A percentile compares a stretch with the other conserved stretches of the same genome.
These are phyloP conservation scores for Malbranchea cinnamomea DNA, from an alignment of 2,329 filamentous ascomycete species.

Conservation along the genomic window DNA sequence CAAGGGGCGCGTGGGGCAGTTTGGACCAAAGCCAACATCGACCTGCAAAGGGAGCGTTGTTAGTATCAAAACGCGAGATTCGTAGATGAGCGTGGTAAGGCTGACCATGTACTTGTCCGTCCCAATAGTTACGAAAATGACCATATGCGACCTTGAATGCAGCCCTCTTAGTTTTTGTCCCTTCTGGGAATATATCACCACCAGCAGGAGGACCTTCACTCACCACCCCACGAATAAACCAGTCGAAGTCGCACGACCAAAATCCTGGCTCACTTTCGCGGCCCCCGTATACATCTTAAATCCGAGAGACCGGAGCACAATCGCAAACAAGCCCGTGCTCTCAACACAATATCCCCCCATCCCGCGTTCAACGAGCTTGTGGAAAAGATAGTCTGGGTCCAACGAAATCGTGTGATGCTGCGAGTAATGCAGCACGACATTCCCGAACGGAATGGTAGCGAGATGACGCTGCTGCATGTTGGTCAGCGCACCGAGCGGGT, in stretches of 20 bases:
- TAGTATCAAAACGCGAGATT: not conserved
- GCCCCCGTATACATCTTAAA: slow-evolving; percentile 42
- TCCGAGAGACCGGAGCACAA: slow-evolving; percentile 37
- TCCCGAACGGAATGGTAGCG: slow-evolving; percentile 40
- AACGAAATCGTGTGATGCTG: slow-evolving; percentile 34
- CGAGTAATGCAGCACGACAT: slow-evolving; percentile 41
- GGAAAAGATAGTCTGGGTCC: slow-evolving; percentile 35
- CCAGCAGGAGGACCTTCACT: slow-evolving; percentile 6
- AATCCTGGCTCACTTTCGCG: slow-evolving; percentile 29
- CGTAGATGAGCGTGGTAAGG: slow-evolving; percentile 4
- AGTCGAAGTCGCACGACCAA: slow-evolving; percentile 20
- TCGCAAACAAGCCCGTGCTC: slow-evolving; percentile 39
- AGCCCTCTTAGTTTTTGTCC: not conserved
- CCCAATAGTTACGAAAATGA: slow-evolving; percentile 44
- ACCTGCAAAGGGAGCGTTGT: slow-evolving; percentile 31
- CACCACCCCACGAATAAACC: slow-evolving; percentile 35
- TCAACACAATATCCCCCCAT: slow-evolving; percentile 49
- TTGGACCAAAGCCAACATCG: slow-evolving; percentile 52
- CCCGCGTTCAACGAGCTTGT: slow-evolving; percentile 36
- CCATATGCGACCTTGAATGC: slow-evolving; percentile 36
- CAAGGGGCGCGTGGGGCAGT: slow-evolving; percentile 44
- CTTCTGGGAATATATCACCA: not conserved
- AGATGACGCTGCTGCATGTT: slow-evolving; percentile 31
- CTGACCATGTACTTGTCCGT: slow-evolving; percentile 29
- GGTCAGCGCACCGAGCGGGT: slow-evolving; percentile 19